phyloP scores from a whole-genome alignment of 306 rosid genomes.

The Lathyrus oleraceus region DNA sequence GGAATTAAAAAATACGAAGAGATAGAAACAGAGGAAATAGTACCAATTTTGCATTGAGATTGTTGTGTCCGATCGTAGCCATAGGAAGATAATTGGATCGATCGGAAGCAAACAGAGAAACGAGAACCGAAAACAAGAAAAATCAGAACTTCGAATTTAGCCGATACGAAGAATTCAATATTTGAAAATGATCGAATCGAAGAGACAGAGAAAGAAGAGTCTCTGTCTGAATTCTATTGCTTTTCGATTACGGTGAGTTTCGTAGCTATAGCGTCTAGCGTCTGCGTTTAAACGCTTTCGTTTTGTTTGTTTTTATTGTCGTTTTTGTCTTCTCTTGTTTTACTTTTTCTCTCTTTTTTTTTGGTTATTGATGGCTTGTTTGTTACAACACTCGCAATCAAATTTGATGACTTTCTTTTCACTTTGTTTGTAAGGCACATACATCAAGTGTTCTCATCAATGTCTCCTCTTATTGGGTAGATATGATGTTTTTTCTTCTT shows the following conservation, averaged over 20 bases:
- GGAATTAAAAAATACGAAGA: conserved; percentile 10
- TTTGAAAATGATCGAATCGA: conserved; percentile 29
- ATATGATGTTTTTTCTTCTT: too few species aligned
- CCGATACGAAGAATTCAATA: background rate
- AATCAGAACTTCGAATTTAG: background rate
- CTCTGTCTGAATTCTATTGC: conserved; percentile 32
- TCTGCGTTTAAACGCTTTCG: conserved; percentile 31
- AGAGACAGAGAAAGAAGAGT: conserved; percentile 23
- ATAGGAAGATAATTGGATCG: conserved; percentile 46
- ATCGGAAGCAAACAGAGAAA: conserved; percentile 36
- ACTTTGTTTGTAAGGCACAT: too few species aligned
- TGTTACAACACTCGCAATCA: too few species aligned
- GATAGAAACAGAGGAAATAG: conserved; percentile 13
- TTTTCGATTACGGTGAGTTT: conserved; percentile 41
- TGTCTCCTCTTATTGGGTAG: too few species aligned
- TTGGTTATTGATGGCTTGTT: background rate
- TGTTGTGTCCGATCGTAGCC: conserved; percentile 65
- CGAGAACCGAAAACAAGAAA: conserved; percentile 32
- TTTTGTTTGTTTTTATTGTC: conserved; percentile 24
- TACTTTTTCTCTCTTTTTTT: background rate
- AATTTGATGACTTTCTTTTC: too few species aligned
- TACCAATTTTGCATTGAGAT: conserved; percentile 65
- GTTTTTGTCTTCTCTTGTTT: conserved; percentile 20
- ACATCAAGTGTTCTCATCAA: too few species aligned
- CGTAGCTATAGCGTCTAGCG: background rate